These are phyloP conservation scores for Boeremia exigua DNA, from an alignment of 2,329 filamentous ascomycete species.

Conservation along the genomic window DNA sequence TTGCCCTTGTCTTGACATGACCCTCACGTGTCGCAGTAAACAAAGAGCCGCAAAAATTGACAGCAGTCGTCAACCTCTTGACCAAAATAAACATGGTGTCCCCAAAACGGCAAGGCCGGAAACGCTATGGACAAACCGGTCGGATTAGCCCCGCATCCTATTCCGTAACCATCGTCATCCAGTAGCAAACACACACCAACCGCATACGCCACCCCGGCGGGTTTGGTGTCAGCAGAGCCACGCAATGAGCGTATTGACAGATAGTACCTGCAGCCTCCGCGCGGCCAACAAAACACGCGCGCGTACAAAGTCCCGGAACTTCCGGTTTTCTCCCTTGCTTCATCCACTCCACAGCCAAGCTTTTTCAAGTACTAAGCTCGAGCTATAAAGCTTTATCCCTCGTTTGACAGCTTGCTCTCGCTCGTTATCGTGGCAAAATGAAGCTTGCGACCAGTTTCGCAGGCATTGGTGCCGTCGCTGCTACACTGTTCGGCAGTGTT, in stretches of 20 bases:
- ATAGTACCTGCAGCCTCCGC: conserved; percentile 17
- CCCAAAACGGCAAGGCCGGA: conserved; percentile 1
- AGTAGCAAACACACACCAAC: conserved; percentile 11
- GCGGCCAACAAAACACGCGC: conserved; percentile 11
- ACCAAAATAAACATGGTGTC: conserved; percentile 10
- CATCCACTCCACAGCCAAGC: conserved; percentile 11
- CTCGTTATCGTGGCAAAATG: conserved; percentile 16
- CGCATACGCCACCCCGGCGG: conserved; percentile 13
- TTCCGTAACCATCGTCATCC: conserved; percentile 13
- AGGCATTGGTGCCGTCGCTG: conserved; percentile 13
- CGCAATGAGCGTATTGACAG: conserved; percentile 15
- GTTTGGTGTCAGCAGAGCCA: conserved; percentile 18
- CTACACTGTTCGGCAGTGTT: conserved; percentile 23
- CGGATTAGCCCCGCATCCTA: conserved; percentile 2
- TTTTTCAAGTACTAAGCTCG: conserved; percentile 14
- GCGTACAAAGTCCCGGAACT: conserved; percentile 16
- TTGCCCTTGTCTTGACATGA: not conserved
- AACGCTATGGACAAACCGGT: conserved; percentile 4
- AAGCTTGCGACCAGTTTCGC: conserved; percentile 5
- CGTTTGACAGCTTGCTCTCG: conserved; percentile 7
- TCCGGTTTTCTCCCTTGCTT: conserved; percentile 12
- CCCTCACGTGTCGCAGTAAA: conserved; percentile 1
- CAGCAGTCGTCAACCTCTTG: conserved; percentile 9
- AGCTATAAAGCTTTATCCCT: conserved; percentile 18
- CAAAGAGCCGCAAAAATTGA: conserved; percentile 6